Conservation (phyloP, 106 monocot species). For the Xerophyta viscosa region DNA sequence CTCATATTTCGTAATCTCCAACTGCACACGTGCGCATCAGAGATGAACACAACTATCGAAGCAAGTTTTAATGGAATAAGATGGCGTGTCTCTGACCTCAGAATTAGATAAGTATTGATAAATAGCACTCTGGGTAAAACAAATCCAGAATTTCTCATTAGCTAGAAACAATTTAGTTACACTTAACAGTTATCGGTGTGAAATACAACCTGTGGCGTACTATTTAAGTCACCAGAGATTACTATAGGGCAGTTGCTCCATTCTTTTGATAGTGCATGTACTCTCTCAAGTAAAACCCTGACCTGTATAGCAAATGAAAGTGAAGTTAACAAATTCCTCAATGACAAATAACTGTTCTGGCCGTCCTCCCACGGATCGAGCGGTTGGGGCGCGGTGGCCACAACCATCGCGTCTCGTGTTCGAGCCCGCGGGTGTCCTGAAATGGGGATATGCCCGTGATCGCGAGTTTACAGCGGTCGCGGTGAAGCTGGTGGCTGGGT, state of each 20-base stretch:
- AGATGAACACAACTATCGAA: neutral
- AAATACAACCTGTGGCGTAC: conserved; percentile 43
- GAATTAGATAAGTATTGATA: conserved; percentile 42
- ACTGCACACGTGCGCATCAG: conserved; percentile 16
- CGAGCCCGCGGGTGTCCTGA: too few relatives aligned
- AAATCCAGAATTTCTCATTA: conserved; percentile 5
- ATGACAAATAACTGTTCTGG: too few relatives aligned
- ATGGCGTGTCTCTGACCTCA: conserved; percentile 19
- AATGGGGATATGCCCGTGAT: too few relatives aligned
- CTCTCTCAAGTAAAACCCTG: conserved; percentile 48
- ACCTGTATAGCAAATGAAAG: conserved; percentile 21
- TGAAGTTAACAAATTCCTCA: too few relatives aligned
- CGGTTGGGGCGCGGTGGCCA: too few relatives aligned
- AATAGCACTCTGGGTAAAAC: conserved; percentile 43
- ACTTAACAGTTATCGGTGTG: neutral
- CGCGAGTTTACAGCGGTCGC: too few relatives aligned
- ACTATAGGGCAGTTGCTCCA: conserved; percentile 39
- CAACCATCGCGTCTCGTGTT: too few relatives aligned
- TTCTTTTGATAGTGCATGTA: conserved; percentile 30
- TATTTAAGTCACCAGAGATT: conserved; percentile 63
- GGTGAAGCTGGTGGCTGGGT: too few relatives aligned
- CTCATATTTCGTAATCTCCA: conserved; percentile 40
- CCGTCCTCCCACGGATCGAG: too few relatives aligned
- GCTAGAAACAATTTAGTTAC: neutral
- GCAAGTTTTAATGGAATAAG: neutral